Conservation (phyloP, 1,284 basidiomycete genomes). For the Calocybe gambosa region DNA sequence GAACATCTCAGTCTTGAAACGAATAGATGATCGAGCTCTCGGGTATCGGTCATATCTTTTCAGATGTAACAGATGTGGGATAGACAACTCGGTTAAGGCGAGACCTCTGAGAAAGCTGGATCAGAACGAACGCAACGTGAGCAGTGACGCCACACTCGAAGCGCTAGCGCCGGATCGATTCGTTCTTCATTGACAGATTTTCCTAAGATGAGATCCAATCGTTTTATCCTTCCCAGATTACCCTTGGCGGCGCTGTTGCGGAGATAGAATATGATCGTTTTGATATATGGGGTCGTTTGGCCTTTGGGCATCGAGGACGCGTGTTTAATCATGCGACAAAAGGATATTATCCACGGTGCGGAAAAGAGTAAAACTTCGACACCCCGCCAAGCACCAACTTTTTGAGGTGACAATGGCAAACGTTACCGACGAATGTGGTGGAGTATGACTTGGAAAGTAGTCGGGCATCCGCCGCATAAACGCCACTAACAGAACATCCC, state of each 20-base stretch:
- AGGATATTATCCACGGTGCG: too few relatives aligned
- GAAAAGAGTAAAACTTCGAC: not conserved
- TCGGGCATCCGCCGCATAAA: not conserved
- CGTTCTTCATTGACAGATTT: not conserved
- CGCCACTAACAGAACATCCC: not conserved
- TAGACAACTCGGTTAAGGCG: not conserved
- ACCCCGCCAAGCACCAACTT: not conserved
- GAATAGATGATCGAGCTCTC: not conserved
- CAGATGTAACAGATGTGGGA: not conserved
- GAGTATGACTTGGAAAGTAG: not conserved
- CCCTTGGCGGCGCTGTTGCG: not conserved
- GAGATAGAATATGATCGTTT: not conserved
- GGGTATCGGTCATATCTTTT: not conserved
- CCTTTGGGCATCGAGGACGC: not conserved
- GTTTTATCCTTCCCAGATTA: not conserved
- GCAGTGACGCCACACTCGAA: constrained; percentile 5
- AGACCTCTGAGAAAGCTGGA: constrained; percentile 1
- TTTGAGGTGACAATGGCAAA: not conserved
- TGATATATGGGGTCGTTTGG: not conserved
- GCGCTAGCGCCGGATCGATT: not conserved
- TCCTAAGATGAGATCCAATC: not conserved
- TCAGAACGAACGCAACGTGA: not conserved
- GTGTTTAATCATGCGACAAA: too few relatives aligned
- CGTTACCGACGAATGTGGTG: not conserved
- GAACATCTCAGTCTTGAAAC: not conserved